phyloP scores from a whole-genome alignment of 768 basidiomycete genomes.

The Termitomyces sp. region DNA sequence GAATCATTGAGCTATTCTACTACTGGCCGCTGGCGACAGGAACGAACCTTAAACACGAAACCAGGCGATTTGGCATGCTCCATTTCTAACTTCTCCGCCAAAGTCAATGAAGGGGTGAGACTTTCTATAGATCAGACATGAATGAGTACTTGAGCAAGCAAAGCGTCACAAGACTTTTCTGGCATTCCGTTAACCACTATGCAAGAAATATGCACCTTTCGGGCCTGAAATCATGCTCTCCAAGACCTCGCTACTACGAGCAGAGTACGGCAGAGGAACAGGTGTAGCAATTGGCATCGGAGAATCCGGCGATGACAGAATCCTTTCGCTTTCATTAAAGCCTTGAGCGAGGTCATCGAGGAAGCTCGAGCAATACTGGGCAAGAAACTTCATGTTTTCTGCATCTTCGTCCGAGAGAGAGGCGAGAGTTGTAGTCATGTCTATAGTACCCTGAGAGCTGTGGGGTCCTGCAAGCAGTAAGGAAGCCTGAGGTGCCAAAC shows the following conservation, averaged over 20 bases:
- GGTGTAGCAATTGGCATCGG: conserved; percentile 24
- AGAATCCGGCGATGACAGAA: neutral
- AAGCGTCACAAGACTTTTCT: neutral
- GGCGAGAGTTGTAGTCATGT: neutral
- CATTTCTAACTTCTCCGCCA: conserved; percentile 13
- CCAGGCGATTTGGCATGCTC: neutral
- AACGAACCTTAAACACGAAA: neutral
- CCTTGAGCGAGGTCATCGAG: neutral
- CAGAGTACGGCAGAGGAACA: conserved; percentile 26
- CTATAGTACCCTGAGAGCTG: neutral
- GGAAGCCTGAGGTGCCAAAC: neutral
- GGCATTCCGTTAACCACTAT: neutral
- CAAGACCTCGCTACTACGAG: conserved; percentile 24
- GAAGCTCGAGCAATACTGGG: neutral
- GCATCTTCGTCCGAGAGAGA: neutral
- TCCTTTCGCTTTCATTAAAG: neutral
- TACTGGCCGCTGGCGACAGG: neutral
- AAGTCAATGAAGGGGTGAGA: conserved; percentile 2
- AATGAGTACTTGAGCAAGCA: neutral
- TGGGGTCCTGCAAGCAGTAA: neutral
- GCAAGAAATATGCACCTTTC: conserved; percentile 11
- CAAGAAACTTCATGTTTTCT: conserved; percentile 1
- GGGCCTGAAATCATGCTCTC: conserved; percentile 25
- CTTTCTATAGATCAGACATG: conserved; percentile 1
- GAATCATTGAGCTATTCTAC: neutral